phyloP scores from a whole-genome alignment of 441 rosid species.

The Syzygium syzygioides region DNA sequence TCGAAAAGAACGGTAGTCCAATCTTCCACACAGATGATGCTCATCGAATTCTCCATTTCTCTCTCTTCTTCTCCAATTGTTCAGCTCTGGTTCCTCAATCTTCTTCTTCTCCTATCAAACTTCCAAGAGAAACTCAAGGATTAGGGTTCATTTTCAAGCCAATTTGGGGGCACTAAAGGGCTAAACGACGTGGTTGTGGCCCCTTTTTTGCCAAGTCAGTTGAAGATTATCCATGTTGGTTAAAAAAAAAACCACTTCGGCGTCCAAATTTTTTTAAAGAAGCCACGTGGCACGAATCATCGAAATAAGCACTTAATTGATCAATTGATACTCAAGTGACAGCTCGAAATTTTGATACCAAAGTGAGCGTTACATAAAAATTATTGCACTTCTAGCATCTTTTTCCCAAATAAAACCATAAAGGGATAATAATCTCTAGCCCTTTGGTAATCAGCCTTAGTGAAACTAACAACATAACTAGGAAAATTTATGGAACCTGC shows the following conservation, averaged over 20 bases:
- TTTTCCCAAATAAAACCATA: neutral
- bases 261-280: neutral
- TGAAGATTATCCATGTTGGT: neutral
- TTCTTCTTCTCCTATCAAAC: neutral
- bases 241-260: neutral
- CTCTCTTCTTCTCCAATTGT: neutral
- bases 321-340: neutral
- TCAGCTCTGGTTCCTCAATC: neutral
- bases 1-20: neutral
- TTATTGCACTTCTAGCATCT: neutral
- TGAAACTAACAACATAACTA: neutral
- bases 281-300: neutral
- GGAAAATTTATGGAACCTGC: neutral
- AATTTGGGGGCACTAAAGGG: neutral
- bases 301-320: neutral
- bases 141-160: neutral
- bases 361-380: neutral
- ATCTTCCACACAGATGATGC: neutral
- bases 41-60: neutral
- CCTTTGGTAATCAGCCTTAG: neutral
- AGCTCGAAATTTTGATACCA: neutral
- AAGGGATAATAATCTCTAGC: neutral
- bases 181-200: neutral
- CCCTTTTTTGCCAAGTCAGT: neutral
- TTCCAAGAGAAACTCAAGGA: neutral